phyloP scores from a whole-genome alignment of 2,329 filamentous ascomycete genomes.

The Nakataea oryzae region DNA sequence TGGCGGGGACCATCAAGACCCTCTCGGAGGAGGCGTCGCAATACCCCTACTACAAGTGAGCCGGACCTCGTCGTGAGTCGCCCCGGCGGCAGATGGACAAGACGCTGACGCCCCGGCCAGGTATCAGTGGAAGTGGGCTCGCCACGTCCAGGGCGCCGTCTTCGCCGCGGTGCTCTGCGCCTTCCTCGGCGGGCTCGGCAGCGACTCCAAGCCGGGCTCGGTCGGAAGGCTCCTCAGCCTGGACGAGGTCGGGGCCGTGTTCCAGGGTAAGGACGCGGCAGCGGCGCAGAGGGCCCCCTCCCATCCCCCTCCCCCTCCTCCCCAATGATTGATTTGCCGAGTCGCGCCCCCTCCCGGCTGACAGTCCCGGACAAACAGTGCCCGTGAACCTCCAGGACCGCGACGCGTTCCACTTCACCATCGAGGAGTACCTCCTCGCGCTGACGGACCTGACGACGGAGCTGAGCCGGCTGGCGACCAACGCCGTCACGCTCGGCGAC shows the following conservation, averaged over 20 bases:
- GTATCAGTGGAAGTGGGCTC: constrained; percentile 78
- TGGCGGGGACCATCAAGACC: constrained; percentile 59
- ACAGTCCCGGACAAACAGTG: constrained; percentile 39
- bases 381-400: constrained; percentile 83
- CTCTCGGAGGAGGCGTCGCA: constrained; percentile 66
- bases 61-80: neutral
- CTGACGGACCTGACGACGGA: constrained; percentile 85
- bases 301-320: neutral
- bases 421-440: constrained; percentile 91
- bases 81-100: neutral
- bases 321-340: neutral
- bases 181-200: constrained; percentile 69
- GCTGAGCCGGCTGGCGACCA: constrained; percentile 81
- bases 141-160: constrained; percentile 72
- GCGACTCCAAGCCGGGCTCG: constrained; percentile 40
- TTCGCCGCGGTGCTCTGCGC: constrained; percentile 46
- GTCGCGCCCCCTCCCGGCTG: neutral
- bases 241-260: constrained; percentile 71
- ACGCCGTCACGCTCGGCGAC: constrained; percentile 87
- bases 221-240: constrained; percentile 68
- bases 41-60: constrained; percentile 91
- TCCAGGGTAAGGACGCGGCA: constrained; percentile 57
- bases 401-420: constrained; percentile 88
- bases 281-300: neutral
- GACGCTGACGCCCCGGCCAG: constrained; percentile 20